These are phyloP conservation scores for Hypomontagnella submonticulosa DNA, from an alignment of 495 filamentous ascomycete species.

Conservation along the genomic window DNA sequence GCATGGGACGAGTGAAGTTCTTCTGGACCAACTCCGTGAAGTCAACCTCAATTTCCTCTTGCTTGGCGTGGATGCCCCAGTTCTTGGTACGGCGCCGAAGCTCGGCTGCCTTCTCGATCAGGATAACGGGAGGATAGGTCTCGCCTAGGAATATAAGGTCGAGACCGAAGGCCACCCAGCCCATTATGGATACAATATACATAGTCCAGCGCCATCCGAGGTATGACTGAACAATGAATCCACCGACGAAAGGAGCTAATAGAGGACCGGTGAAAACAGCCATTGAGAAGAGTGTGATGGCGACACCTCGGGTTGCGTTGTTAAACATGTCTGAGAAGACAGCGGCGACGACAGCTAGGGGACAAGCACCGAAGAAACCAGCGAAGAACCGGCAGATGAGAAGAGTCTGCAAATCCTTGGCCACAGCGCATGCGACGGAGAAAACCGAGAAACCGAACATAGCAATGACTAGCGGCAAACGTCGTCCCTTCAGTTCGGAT, in stretches of 20 bases:
- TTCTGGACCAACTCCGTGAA: constrained; percentile 80
- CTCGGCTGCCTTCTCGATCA: constrained; percentile 79
- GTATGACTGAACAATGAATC: constrained; percentile 78
- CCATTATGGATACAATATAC: constrained; percentile 79
- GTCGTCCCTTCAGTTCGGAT: constrained; percentile 81
- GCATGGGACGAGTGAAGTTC: constrained; percentile 84
- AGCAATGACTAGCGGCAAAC: constrained; percentile 73
- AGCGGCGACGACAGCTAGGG: constrained; percentile 84
- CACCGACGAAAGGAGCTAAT: constrained; percentile 84
- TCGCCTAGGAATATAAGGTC: constrained; percentile 80
- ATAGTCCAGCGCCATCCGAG: constrained; percentile 90
- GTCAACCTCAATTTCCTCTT: constrained; percentile 92
- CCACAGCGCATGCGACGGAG: constrained; percentile 73
- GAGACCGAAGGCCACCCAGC: constrained; percentile 74
- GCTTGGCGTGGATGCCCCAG: constrained; percentile 94
- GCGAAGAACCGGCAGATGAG: constrained; percentile 86
- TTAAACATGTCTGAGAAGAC: constrained; percentile 91
- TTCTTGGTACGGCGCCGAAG: constrained; percentile 85
- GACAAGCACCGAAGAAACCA: constrained; percentile 79
- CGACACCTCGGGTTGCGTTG: constrained; percentile 79
- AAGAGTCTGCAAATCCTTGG: constrained; percentile 84
- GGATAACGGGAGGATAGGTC: constrained; percentile 84
- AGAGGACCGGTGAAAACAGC: constrained; percentile 86
- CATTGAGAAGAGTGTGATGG: constrained; percentile 85
- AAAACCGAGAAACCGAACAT: constrained; percentile 87